Evolutionary conservation across 208 protist genomes (phyloP).

Genomic region (Acanthamoeba sp.): DNA sequence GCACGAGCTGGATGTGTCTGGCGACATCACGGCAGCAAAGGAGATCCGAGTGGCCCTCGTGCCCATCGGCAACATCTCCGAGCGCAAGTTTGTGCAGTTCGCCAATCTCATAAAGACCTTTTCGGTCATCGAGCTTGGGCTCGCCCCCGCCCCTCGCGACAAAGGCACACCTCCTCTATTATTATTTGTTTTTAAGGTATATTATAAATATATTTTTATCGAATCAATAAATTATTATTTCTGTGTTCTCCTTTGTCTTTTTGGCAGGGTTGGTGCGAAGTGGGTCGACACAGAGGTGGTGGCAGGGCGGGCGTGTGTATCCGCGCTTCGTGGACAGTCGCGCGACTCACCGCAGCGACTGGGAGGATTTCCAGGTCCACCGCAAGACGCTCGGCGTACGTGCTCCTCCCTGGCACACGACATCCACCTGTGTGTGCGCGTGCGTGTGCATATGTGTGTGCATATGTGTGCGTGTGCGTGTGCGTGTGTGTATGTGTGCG

Average conservation of each 20-base stretch:
- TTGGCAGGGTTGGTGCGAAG: not conserved
- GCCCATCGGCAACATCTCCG: constrained; percentile 50
- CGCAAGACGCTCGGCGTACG: constrained; percentile 65
- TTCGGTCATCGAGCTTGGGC: constrained; percentile 19
- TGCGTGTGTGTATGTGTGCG: too few species aligned
- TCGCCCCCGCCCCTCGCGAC: not conserved
- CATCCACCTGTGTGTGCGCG: not conserved
- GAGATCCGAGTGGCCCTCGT: constrained; percentile 53
- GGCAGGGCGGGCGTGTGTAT: constrained; percentile 47
- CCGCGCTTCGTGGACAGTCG: constrained; percentile 38
- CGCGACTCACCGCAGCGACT: constrained; percentile 49
- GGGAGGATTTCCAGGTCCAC: constrained; percentile 63
- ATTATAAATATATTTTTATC: not conserved
- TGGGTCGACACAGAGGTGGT: constrained; percentile 13
- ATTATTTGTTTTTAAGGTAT: not conserved
- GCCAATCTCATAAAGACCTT: constrained; percentile 61
- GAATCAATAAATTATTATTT: not conserved
- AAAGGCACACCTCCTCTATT: not conserved
- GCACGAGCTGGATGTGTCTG: constrained; percentile 27
- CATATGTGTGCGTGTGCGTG: too few species aligned
- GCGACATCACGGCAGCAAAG: constrained; percentile 50
- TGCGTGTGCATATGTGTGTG: too few species aligned
- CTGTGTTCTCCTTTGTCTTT: not conserved
- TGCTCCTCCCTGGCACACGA: not conserved
- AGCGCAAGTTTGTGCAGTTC: constrained; percentile 63